phyloP scores from a whole-genome alignment of 1,284 basidiomycete species.

The Ustilago vetiveriae region DNA sequence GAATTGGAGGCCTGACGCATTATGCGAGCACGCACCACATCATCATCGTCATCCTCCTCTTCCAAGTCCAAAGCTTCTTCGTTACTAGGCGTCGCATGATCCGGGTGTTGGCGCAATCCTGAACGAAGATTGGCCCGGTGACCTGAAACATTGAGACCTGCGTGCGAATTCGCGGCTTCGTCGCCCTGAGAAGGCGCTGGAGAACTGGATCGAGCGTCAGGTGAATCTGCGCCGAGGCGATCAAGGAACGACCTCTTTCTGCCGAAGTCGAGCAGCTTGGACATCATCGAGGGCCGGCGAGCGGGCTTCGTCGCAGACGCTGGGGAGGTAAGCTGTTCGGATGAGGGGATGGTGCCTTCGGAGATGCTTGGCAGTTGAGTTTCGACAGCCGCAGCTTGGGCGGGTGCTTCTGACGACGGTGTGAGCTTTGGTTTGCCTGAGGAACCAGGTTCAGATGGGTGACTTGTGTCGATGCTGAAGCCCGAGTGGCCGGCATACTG shows the following conservation, averaged over 20 bases:
- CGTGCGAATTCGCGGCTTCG: not conserved
- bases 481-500: constrained; percentile 11
- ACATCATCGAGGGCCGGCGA: constrained; percentile 45
- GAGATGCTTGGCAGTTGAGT: constrained; percentile 26
- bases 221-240: constrained; percentile 11
- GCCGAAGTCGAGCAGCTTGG: constrained; percentile 42
- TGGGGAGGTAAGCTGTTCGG: constrained; percentile 18
- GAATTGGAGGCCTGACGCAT: constrained; percentile 8
- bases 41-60: constrained; percentile 48
- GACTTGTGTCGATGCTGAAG: constrained; percentile 12
- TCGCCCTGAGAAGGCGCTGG: constrained; percentile 18
- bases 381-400: constrained; percentile 9
- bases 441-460: not conserved
- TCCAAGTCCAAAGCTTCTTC: constrained; percentile 51
- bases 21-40: constrained; percentile 13
- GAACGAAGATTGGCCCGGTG: constrained; percentile 25
- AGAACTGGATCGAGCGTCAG: constrained; percentile 11
- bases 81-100: constrained; percentile 11
- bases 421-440: not conserved
- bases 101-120: constrained; percentile 14
- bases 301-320: constrained; percentile 4
- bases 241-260: constrained; percentile 42
- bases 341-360: constrained; percentile 20
- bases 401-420: constrained; percentile 6
- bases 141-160: not conserved